These are phyloP conservation scores for Nannochloropsis granulata DNA, from an alignment of 108 stramenopile genomes.

Conservation along the genomic window DNA sequence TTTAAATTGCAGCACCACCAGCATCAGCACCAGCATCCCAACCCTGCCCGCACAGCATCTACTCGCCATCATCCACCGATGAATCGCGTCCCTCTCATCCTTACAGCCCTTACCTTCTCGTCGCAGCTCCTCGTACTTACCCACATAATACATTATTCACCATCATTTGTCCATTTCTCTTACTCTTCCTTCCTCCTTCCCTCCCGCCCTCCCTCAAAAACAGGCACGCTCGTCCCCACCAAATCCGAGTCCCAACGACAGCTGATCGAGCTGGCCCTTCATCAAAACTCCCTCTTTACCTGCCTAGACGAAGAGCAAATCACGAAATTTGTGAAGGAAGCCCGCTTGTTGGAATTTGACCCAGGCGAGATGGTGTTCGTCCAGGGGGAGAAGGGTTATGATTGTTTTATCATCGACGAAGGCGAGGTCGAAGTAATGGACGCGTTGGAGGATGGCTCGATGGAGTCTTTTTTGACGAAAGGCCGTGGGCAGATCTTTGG, in stretches of 20 bases:
- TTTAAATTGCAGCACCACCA: no score
- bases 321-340: slow-evolving; percentile 31
- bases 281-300: slow-evolving; percentile 39
- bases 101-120: no score
- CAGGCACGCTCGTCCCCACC: neutral
- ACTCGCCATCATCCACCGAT: no score
- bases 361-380: slow-evolving; percentile 38
- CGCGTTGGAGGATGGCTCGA: slow-evolving; percentile 17
- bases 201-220: neutral
- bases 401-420: neutral
- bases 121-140: no score
- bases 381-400: slow-evolving; percentile 38
- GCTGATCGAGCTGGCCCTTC: neutral
- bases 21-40: no score
- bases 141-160: neutral
- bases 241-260: neutral
- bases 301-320: slow-evolving; percentile 48
- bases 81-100: no score
- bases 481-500: slow-evolving; percentile 37
- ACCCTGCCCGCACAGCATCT: no score
- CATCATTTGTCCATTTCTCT: neutral
- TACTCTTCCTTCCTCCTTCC: neutral
- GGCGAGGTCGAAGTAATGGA: slow-evolving; percentile 17
- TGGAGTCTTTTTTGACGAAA: slow-evolving; percentile 25
- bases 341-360: slow-evolving; percentile 24